phyloP scores from a whole-genome alignment of 1,139 yeast species.

The Magnusiomyces magnusii region DNA sequence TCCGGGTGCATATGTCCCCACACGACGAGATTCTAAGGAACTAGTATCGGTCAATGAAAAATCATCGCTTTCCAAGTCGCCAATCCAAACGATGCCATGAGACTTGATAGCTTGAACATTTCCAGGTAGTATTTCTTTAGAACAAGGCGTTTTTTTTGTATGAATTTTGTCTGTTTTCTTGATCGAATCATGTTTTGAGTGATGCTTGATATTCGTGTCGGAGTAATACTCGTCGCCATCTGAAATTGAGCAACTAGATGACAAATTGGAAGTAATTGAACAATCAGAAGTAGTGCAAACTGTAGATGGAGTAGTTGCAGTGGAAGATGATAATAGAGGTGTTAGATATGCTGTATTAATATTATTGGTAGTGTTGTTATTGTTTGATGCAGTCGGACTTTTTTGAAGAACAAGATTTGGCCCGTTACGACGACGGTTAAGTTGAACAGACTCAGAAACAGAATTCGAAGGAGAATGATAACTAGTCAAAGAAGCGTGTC shows the following conservation, averaged over 20 bases:
- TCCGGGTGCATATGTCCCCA: neutral
- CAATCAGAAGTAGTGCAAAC: neutral
- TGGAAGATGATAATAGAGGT: neutral
- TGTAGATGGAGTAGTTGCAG: neutral
- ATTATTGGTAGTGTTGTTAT: neutral
- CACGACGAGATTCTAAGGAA: neutral
- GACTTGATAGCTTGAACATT: neutral
- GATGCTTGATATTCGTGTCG: too few species aligned
- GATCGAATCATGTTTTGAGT: too few species aligned
- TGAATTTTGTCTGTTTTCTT: too few species aligned
- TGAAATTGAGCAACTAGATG: neutral
- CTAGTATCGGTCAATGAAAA: neutral
- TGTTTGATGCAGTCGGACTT: too few species aligned
- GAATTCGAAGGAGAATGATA: neutral
- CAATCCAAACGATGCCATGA: neutral
- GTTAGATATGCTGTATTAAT: neutral
- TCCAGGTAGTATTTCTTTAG: neutral
- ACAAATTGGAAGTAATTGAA: neutral
- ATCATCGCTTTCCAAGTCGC: neutral
- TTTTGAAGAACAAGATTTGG: neutral
- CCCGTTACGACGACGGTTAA: neutral
- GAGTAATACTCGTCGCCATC: neutral
- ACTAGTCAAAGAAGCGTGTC: neutral
- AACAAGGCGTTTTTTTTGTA: neutral
- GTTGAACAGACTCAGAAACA: neutral